phyloP scores from a whole-genome alignment of 176 grass and related monocot species.

The Aegilops umbellulata region DNA sequence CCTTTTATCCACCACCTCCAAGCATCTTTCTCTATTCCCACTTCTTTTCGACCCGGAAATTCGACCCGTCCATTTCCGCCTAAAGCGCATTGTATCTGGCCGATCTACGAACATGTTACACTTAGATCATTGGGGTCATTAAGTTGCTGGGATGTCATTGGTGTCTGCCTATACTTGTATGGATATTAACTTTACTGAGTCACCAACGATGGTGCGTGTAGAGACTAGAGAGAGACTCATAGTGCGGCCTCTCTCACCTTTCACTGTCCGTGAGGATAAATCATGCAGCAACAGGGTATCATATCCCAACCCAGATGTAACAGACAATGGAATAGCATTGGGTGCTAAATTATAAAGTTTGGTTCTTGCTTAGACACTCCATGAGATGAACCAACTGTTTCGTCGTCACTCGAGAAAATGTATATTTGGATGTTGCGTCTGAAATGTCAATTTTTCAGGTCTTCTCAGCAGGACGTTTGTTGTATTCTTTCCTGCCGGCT shows the following conservation, averaged over 20 bases:
- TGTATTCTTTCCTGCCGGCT: not conserved
- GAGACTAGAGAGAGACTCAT: not conserved
- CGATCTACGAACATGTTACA: not conserved
- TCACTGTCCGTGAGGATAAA: not conserved
- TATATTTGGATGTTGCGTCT: not conserved
- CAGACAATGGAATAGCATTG: not conserved
- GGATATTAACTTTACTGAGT: not conserved
- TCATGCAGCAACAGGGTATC: not conserved
- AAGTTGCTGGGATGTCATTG: not conserved
- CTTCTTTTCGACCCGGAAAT: too few species aligned
- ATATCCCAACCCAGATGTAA: too few species aligned
- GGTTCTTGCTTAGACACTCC: not conserved
- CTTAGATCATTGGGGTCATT: not conserved
- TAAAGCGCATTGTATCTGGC: constrained; percentile 20
- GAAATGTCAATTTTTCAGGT: not conserved
- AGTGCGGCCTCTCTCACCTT: not conserved
- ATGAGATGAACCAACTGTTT: not conserved
- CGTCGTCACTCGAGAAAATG: not conserved
- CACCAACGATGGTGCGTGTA: not conserved
- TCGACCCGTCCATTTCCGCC: not conserved
- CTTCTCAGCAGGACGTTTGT: not conserved
- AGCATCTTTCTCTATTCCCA: not conserved
- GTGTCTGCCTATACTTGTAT: constrained; percentile 12
- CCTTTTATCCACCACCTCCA: not conserved
- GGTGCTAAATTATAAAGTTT: not conserved